phyloP scores from a whole-genome alignment of 768 basidiomycete genomes.

The Phaffia tasmanica region DNA sequence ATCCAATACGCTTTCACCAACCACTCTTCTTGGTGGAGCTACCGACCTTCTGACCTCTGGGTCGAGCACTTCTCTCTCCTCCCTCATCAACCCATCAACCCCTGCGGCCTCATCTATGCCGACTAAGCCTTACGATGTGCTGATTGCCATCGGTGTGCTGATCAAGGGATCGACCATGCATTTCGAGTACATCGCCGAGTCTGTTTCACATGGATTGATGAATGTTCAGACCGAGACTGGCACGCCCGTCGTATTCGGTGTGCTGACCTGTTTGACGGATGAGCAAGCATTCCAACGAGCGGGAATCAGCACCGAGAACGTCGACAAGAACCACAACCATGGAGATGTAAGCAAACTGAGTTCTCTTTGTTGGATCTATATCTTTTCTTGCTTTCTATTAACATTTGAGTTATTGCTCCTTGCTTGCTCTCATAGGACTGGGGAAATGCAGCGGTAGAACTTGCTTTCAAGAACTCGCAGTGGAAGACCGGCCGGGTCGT shows the following conservation, averaged over 20 bases:
- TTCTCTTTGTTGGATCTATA: background rate
- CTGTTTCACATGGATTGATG: conserved; percentile 89
- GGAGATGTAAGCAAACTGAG: conserved; percentile 16
- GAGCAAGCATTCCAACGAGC: conserved; percentile 90
- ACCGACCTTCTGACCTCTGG: conserved; percentile 43
- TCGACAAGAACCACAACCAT: conserved; percentile 65
- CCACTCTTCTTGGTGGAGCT: conserved; percentile 38
- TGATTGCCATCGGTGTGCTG: conserved; percentile 94
- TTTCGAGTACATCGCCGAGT: conserved; percentile 97
- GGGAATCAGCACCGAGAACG: conserved; percentile 60
- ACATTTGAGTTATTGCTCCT: background rate
- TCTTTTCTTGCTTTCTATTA: background rate
- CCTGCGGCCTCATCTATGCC: conserved; percentile 38
- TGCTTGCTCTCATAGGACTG: conserved; percentile 12
- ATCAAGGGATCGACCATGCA: conserved; percentile 99
- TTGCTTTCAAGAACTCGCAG: conserved; percentile 16
- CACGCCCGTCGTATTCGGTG: conserved; percentile 90
- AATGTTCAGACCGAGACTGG: conserved; percentile 84
- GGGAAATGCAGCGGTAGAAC: conserved; percentile 25
- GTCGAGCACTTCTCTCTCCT: conserved; percentile 41
- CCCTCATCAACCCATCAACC: conserved; percentile 34
- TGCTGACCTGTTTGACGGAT: conserved; percentile 81
- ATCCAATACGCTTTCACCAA: conserved; percentile 46
- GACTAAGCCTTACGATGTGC: conserved; percentile 66
- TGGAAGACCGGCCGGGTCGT: conserved; percentile 26